phyloP scores from a whole-genome alignment of 306 rosid species.

The Citrullus colocynthis region DNA sequence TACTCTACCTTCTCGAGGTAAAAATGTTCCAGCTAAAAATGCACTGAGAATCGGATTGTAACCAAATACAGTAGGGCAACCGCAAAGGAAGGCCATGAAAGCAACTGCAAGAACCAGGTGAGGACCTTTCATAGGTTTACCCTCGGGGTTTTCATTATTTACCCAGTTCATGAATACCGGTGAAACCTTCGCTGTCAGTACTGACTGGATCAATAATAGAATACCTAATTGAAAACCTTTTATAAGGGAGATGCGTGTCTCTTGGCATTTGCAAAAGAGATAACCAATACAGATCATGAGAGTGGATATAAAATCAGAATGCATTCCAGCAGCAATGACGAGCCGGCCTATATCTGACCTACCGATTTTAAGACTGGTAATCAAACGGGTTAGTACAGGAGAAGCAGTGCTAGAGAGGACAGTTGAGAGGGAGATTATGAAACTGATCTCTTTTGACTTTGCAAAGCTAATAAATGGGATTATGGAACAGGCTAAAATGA shows the following conservation, averaged over 20 bases:
- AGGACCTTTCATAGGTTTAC: slow-evolving; percentile 78
- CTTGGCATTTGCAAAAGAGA: slow-evolving; percentile 15
- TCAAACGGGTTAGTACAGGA: slow-evolving; percentile 63
- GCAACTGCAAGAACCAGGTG: slow-evolving; percentile 73
- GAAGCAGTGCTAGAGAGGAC: slow-evolving; percentile 71
- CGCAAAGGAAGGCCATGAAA: slow-evolving; percentile 49
- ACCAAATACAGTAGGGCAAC: slow-evolving; percentile 39
- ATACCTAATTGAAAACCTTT: slow-evolving; percentile 14
- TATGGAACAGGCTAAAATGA: slow-evolving; percentile 27
- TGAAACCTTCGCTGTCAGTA: slow-evolving; percentile 43
- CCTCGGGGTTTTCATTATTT: slow-evolving; percentile 85
- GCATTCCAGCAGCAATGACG: slow-evolving; percentile 78
- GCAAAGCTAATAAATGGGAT: slow-evolving; percentile 30
- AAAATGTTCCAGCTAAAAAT: slow-evolving; percentile 63
- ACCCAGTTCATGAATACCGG: slow-evolving; percentile 76
- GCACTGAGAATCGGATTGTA: slow-evolving; percentile 74
- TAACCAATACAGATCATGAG: slow-evolving; percentile 51
- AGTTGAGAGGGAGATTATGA: slow-evolving; percentile 41
- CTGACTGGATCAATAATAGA: slow-evolving; percentile 30
- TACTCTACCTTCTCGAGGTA: slow-evolving; percentile 74
- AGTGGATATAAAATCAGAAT: slow-evolving; percentile 58
- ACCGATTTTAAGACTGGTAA: slow-evolving; percentile 62
- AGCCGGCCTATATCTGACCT: slow-evolving; percentile 85
- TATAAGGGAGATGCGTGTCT: neutral
- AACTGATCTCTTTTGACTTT: slow-evolving; percentile 11